phyloP scores from a whole-genome alignment of 345 rosid species.

The Eutrema heterophyllum region DNA sequence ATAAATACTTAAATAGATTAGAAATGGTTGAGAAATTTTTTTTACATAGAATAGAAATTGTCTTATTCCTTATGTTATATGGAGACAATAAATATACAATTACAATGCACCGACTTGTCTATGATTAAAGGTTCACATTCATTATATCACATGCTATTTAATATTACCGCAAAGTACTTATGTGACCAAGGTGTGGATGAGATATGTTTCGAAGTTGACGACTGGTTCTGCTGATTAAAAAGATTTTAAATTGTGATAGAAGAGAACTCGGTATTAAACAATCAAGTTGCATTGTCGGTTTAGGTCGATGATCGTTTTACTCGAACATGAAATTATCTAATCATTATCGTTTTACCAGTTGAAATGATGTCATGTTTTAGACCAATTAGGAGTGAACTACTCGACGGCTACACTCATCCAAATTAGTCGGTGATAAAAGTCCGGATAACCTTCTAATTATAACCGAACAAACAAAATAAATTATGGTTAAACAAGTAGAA shows the following conservation, averaged over 20 bases:
- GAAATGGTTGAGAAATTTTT: not conserved
- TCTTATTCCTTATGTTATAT: slow-evolving; percentile 13
- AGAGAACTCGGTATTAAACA: not conserved
- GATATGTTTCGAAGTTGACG: slow-evolving; percentile 11
- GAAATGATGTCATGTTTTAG: too few relatives aligned
- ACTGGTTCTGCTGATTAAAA: not conserved
- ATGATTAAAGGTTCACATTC: slow-evolving; percentile 14
- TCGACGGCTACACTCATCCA: too few relatives aligned
- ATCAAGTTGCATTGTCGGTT: not conserved
- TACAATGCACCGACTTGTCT: slow-evolving; percentile 7
- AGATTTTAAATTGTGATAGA: not conserved
- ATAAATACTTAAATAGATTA: slow-evolving; percentile 14
- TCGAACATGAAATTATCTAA: too few relatives aligned
- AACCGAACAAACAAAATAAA: not conserved
- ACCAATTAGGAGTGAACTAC: too few relatives aligned
- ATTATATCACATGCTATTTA: slow-evolving; percentile 16
- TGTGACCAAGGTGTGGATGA: slow-evolving; percentile 23
- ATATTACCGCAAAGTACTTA: slow-evolving; percentile 11
- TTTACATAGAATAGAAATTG: not conserved
- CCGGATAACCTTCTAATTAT: too few relatives aligned
- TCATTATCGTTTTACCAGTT: too few relatives aligned
- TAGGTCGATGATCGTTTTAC: too few relatives aligned
- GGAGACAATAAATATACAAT: not conserved
- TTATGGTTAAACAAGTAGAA: not conserved
- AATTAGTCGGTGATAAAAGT: too few relatives aligned